Conservation (phyloP, 2,329 filamentous ascomycete genomes). For the Colletotrichum sidae region DNA sequence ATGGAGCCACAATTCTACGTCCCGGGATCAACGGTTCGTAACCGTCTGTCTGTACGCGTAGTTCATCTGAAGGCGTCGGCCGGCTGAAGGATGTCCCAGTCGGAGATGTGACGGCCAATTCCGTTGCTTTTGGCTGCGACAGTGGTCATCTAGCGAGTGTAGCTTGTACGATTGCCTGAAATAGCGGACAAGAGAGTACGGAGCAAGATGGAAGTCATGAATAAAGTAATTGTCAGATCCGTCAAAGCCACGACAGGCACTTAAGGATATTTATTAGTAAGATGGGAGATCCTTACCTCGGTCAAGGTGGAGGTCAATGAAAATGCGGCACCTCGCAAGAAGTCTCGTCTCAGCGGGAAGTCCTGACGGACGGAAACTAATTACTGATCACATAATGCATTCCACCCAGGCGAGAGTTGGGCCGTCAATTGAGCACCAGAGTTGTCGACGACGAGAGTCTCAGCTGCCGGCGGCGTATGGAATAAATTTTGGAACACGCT, state of each 20-base stretch:
- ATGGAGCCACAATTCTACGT: slow-evolving; percentile 13
- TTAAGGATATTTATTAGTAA: too few relatives aligned
- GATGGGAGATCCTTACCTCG: too few relatives aligned
- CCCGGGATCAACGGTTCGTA: slow-evolving; percentile 5
- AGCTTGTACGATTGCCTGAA: not conserved
- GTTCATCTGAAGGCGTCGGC: slow-evolving; percentile 29
- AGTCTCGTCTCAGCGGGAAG: slow-evolving; percentile 13
- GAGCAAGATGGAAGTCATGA: not conserved
- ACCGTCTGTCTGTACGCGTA: not conserved
- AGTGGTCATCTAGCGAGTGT: not conserved
- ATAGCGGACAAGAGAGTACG: not conserved
- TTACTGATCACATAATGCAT: too few relatives aligned
- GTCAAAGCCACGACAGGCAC: too few relatives aligned
- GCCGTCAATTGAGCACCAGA: too few relatives aligned
- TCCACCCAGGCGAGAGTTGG: too few relatives aligned
- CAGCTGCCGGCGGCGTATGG: too few relatives aligned
- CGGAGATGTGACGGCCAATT: not conserved
- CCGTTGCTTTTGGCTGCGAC: not conserved
- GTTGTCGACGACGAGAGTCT: too few relatives aligned
- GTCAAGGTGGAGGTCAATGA: slow-evolving; percentile 11
- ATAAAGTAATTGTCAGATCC: not conserved
- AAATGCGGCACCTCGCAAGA: slow-evolving; percentile 8
- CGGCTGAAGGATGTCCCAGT: slow-evolving; percentile 14
- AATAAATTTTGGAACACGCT: too few relatives aligned
- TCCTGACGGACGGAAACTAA: not conserved